Evolutionary conservation across 352 stramenopile species (phyloP).

Genomic region (Globisporangium cystogenes): DNA sequence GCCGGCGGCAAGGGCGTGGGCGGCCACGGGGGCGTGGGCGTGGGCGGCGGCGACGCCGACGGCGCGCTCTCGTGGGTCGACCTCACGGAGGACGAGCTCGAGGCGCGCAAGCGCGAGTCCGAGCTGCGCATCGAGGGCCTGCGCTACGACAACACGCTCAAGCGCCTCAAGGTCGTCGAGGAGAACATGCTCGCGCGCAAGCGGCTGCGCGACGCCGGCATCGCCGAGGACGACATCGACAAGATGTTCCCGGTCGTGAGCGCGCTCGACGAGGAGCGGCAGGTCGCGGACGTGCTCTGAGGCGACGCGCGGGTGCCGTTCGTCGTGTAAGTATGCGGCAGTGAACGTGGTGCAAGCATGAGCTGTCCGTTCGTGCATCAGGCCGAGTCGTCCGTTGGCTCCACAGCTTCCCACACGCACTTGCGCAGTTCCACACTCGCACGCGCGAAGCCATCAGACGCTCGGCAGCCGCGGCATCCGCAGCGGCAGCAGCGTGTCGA

Average conservation of each 20-base stretch:
- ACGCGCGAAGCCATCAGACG: background rate
- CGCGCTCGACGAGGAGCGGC: background rate
- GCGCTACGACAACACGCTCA: slow-evolving; percentile 19
- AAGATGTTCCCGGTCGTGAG: slow-evolving; percentile 12
- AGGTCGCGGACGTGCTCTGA: slow-evolving; percentile 1
- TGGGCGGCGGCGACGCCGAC: background rate
- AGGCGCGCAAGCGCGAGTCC: slow-evolving; percentile 16
- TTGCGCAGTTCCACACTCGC: background rate
- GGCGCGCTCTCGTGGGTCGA: slow-evolving; percentile 9
- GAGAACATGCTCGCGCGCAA: slow-evolving; percentile 36
- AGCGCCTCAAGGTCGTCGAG: slow-evolving; percentile 10
- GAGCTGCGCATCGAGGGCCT: slow-evolving; percentile 15
- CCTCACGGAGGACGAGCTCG: slow-evolving; percentile 12
- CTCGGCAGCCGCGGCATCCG: background rate
- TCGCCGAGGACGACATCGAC: slow-evolving; percentile 16
- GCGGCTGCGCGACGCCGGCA: slow-evolving; percentile 32
- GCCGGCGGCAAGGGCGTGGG: background rate
- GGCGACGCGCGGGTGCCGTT: no score
- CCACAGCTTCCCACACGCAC: no score
- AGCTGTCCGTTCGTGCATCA: no score
- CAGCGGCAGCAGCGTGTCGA: slow-evolving; percentile 16
- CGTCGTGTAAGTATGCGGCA: no score
- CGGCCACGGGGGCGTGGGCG: no score
- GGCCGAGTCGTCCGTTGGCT: no score
- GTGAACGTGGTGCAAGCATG: no score